Percentiles rank a stretch among this genome's conserved stretches.
phyloP scores from a whole-genome alignment of 768 basidiomycete species.

The Rubroboletus pulcherrimus region DNA sequence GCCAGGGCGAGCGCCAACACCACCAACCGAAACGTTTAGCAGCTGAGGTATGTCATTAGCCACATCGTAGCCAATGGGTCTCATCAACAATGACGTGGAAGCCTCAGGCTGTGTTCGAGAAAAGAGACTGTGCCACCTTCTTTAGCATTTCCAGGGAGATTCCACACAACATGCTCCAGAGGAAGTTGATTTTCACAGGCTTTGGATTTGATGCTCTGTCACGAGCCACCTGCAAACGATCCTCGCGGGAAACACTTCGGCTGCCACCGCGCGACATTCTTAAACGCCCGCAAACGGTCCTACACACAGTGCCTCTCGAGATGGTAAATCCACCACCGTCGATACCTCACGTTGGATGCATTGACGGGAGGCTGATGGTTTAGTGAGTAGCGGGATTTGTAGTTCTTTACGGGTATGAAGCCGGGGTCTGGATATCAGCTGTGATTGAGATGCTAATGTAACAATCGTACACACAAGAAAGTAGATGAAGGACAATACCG shows the following conservation, averaged over 20 bases:
- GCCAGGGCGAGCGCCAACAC: not conserved
- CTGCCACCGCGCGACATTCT: not conserved
- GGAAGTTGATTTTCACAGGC: not conserved
- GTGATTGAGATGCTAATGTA: not conserved
- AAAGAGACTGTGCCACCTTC: not conserved
- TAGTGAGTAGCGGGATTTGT: not conserved
- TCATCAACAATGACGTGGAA: not conserved
- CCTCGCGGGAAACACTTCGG: not conserved
- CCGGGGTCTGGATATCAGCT: not conserved
- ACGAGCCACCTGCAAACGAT: not conserved
- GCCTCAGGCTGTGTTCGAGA: not conserved
- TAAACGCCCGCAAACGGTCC: not conserved
- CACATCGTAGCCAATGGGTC: not conserved
- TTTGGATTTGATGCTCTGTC: not conserved
- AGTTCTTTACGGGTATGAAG: not conserved
- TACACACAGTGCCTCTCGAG: not conserved
- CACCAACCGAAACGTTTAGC: not conserved
- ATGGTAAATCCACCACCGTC: not conserved
- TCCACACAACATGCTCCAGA: not conserved
- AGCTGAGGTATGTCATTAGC: slow-evolving; percentile 7
- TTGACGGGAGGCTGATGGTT: not conserved
- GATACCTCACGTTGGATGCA: not conserved
- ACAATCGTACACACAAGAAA: slow-evolving; percentile 6
- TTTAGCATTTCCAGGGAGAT: not conserved
- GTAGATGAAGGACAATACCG: not conserved